phyloP scores from a whole-genome alignment of 164 flowering plant species.

The Malania oleifera region DNA sequence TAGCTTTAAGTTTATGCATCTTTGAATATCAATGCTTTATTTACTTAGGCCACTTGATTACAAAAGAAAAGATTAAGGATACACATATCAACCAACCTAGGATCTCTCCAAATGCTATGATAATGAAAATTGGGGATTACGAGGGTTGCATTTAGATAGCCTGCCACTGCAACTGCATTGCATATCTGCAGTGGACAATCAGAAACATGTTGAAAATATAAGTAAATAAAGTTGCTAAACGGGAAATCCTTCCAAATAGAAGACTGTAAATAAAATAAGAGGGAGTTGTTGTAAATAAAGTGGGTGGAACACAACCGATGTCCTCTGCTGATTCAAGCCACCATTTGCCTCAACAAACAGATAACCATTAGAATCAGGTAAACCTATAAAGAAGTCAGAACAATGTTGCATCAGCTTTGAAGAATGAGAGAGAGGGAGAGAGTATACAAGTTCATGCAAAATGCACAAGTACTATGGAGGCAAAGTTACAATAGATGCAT shows the following conservation, averaged over 20 bases:
- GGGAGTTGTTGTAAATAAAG: not conserved
- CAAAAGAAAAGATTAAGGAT: not conserved
- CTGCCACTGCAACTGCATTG: conserved; percentile 99
- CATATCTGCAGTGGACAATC: conserved; percentile 63
- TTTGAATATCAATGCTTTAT: not conserved
- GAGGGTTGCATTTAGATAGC: conserved; percentile 93
- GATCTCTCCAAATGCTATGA: conserved; percentile 98
- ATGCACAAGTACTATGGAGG: not conserved
- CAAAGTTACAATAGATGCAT: no score
- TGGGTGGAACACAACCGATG: conserved; percentile 61
- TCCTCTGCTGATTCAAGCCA: conserved; percentile 94
- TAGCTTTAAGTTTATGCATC: not conserved
- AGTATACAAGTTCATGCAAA: not conserved
- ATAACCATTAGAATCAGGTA: conserved; percentile 94
- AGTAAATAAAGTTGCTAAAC: conserved; percentile 9
- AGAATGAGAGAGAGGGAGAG: no score
- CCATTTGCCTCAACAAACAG: conserved; percentile 96
- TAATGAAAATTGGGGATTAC: conserved; percentile 86
- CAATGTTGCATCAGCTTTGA: not conserved
- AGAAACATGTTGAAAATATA: conserved; percentile 12
- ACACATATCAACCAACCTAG: conserved; percentile 51
- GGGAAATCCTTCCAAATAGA: not conserved
- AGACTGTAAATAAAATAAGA: not conserved
- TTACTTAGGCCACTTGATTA: not conserved
- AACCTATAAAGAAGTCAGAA: conserved; percentile 35